Evolutionary conservation across 2,329 filamentous ascomycete species (phyloP).

Genomic region (Coccinonectria pachysandricola): DNA sequence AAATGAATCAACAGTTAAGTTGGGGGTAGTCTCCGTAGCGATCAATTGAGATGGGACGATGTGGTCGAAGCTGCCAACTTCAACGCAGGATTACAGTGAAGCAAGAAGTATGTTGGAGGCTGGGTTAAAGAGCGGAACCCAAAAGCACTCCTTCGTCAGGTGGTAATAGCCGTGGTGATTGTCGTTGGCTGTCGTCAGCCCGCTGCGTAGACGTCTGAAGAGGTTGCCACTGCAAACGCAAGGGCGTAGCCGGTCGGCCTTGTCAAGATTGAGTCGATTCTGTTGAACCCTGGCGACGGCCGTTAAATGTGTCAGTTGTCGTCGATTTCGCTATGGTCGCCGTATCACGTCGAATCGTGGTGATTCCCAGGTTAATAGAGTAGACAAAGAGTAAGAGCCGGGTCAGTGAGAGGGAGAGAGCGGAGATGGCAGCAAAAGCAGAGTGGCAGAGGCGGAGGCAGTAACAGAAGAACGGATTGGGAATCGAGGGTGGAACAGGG

Average conservation of each 20-base stretch:
- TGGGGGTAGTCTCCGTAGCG: too few species aligned
- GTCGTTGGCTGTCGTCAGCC: slow-evolving; percentile 22
- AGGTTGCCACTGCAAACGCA: slow-evolving; percentile 16
- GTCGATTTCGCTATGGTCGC: slow-evolving; percentile 3
- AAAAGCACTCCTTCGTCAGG: slow-evolving; percentile 5
- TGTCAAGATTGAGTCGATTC: slow-evolving; percentile 7
- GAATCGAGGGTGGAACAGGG: slow-evolving; percentile 22
- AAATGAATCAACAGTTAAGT: slow-evolving; percentile 1
- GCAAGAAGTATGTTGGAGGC: too few species aligned
- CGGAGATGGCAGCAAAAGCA: slow-evolving; percentile 15
- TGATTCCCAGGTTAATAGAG: too few species aligned
- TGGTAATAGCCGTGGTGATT: slow-evolving; percentile 9
- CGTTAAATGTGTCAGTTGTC: too few species aligned
- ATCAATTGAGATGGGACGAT: too few species aligned
- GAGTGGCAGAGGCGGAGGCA: slow-evolving; percentile 10
- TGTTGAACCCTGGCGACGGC: slow-evolving; percentile 3
- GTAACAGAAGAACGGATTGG: slow-evolving; percentile 10
- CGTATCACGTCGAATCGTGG: too few species aligned
- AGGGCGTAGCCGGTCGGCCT: slow-evolving; percentile 11
- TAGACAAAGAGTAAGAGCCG: too few species aligned
- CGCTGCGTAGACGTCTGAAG: slow-evolving; percentile 16
- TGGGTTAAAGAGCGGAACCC: slow-evolving; percentile 10
- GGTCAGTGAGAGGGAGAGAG: slow-evolving; percentile 9
- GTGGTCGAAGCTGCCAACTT: slow-evolving; percentile 3
- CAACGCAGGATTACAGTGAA: too few species aligned